A percentile compares a stretch with the other conserved stretches of the same genome.
Evolutionary conservation across 768 basidiomycete genomes (phyloP).

Genomic region (Rhodotorula babjevae): DNA sequence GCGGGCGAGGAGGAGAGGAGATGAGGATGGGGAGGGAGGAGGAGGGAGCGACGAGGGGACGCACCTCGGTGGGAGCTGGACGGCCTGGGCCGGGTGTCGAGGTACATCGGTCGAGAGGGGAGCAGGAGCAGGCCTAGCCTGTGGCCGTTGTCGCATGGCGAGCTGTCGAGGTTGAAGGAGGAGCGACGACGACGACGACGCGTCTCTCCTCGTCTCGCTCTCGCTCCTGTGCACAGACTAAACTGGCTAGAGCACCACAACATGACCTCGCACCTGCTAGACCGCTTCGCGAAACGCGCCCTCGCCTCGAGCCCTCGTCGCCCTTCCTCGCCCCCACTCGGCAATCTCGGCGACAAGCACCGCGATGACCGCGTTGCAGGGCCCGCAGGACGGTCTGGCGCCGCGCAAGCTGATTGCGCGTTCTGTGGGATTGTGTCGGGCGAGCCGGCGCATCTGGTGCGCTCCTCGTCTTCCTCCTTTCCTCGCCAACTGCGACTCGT

Average conservation of each 20-base stretch:
- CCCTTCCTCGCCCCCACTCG: neutral
- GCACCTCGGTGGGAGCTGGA: neutral
- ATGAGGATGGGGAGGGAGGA: neutral
- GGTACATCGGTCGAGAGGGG: too few relatives aligned
- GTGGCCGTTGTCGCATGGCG: neutral
- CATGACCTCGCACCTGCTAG: conserved; percentile 24
- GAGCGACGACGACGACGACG: too few relatives aligned
- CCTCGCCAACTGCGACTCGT: too few relatives aligned
- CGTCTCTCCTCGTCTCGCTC: too few relatives aligned
- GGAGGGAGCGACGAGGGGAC: too few relatives aligned
- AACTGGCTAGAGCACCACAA: neutral
- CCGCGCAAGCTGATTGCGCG: neutral
- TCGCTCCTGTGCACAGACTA: too few relatives aligned
- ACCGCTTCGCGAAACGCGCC: conserved; percentile 8
- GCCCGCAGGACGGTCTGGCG: neutral
- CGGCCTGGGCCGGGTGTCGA: too few relatives aligned
- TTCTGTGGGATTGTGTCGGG: conserved; percentile 18
- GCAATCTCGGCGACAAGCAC: too few relatives aligned
- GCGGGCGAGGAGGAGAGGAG: neutral
- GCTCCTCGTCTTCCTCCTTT: neutral
- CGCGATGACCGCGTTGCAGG: too few relatives aligned
- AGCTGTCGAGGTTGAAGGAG: neutral
- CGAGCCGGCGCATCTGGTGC: conserved; percentile 7
- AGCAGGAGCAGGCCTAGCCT: too few relatives aligned
- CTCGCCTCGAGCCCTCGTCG: neutral